Percentiles rank a stretch among this genome's conserved stretches.
phyloP scores from a whole-genome alignment of 2,329 filamentous ascomycete species.

The Fusarium protoensiforme region DNA sequence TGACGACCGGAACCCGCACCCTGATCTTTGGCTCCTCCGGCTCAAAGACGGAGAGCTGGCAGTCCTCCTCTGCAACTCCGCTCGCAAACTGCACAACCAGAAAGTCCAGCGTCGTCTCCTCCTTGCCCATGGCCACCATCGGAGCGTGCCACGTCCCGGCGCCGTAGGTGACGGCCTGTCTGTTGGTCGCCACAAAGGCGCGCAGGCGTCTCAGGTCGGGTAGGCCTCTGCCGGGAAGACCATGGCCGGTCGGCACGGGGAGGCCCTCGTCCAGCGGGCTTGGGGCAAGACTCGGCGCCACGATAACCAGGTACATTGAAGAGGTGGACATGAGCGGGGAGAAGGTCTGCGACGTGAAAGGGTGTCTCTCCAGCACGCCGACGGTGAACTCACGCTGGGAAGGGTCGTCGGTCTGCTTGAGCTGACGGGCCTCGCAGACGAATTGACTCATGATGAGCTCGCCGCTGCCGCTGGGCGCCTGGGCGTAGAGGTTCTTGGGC shows the following conservation, averaged over 20 bases:
- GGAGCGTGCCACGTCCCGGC: slow-evolving; percentile 96
- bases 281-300: slow-evolving; percentile 79
- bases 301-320: slow-evolving; percentile 82
- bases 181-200: slow-evolving; percentile 82
- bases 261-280: slow-evolving; percentile 37
- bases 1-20: slow-evolving; percentile 41
- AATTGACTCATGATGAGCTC: slow-evolving; percentile 86
- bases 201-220: slow-evolving; percentile 78
- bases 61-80: slow-evolving; percentile 84
- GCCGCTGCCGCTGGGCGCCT: slow-evolving; percentile 66
- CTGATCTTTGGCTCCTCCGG: slow-evolving; percentile 52
- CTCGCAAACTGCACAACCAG: slow-evolving; percentile 91
- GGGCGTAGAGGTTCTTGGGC: slow-evolving; percentile 76
- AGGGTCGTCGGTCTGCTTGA: slow-evolving; percentile 26
- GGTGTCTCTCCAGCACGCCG: slow-evolving; percentile 86
- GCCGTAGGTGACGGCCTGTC: slow-evolving; percentile 91
- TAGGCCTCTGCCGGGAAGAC: slow-evolving; percentile 69
- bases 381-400: slow-evolving; percentile 64
- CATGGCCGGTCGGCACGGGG: slow-evolving; percentile 43
- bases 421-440: slow-evolving; percentile 68
- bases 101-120: slow-evolving; percentile 76
- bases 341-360: slow-evolving; percentile 95
- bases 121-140: slow-evolving; percentile 84
- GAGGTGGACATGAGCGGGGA: slow-evolving; percentile 72
- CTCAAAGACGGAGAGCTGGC: slow-evolving; percentile 75